These are phyloP conservation scores for Penicillium sp. DNA, from an alignment of 2,329 filamentous ascomycete species.

Conservation along the genomic window DNA sequence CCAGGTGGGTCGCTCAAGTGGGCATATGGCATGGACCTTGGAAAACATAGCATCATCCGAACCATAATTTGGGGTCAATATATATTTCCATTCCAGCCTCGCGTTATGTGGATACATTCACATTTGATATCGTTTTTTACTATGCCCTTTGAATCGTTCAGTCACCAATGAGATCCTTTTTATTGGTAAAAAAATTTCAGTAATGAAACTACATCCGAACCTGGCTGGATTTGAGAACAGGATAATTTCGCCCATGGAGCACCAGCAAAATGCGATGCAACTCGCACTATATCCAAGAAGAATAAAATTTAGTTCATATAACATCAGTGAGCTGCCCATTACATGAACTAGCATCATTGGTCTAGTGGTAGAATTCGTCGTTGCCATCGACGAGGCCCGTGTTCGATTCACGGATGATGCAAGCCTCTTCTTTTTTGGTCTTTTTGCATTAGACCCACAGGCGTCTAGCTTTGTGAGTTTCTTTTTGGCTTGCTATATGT, in stretches of 20 bases:
- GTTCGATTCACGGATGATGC: slow-evolving; percentile 50
- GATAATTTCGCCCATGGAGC: background rate
- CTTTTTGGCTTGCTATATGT: background rate
- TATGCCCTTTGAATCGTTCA: background rate
- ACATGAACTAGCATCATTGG: slow-evolving; percentile 37
- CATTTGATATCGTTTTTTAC: background rate
- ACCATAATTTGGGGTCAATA: too few relatives aligned
- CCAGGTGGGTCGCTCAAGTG: too few relatives aligned
- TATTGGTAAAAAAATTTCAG: background rate
- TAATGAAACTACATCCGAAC: background rate
- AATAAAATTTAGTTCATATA: background rate
- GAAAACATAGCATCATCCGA: too few relatives aligned
- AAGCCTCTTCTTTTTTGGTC: slow-evolving; percentile 22
- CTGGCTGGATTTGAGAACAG: background rate
- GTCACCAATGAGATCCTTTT: background rate
- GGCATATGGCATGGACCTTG: too few relatives aligned
- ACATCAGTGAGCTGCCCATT: background rate
- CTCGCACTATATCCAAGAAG: background rate
- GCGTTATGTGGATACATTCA: background rate
- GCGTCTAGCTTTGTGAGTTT: background rate
- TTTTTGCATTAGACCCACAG: background rate
- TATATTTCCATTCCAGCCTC: background rate
- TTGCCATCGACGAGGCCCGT: slow-evolving; percentile 47
- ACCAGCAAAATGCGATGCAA: too few relatives aligned
- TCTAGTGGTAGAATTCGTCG: slow-evolving; percentile 43